Evolutionary conservation across 2,329 filamentous ascomycete species (phyloP), one percentile per base, ranked within the genome.

Genomic region (Fusarium veterinarium): DNA sequence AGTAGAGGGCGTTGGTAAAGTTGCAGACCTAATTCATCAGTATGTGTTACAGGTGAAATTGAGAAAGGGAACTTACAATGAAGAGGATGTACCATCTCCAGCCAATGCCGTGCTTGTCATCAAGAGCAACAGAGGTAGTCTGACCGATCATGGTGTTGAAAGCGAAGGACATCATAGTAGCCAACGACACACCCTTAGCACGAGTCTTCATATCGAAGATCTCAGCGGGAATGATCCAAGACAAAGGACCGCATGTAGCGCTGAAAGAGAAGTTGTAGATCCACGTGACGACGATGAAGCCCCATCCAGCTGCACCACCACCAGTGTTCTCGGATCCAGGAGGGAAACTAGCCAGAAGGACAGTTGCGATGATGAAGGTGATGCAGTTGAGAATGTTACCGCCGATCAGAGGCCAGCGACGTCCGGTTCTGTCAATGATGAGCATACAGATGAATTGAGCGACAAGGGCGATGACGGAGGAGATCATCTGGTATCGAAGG

Each of bases 141-240:
- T 79, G 77, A 0, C 90, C 91, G 62, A 93, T 92, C 87, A 93
- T 89, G 17, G 91, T 92, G 81, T 92, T 93, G 84, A 92, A 93
- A 3, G 91, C 91, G 77, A 92, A 93, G 13, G 86, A 89, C 3
- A 84, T 86, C 91, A 93, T 93, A 6, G 90, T 92, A 1, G 91
- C 91, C 73, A 94, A 88, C 4, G 90, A 91, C 5, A 94, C 92
- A 75, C 91, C 92, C 82, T 93, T 93, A 46, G 89, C 86, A 40
- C 92, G 87, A 1, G 92, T 94, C 69, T 90, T 88, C 7, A 91
- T 94, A 80, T 94, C 92, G 79, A 94, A 94, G 28, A 93, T 91
- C 77, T 93, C 91, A 56, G 91, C 90, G 0, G 88, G 88, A 60
- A 90, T 89, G 72, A 87, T 87, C 86, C 80, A 86, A 3, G 68